Evolutionary conservation across 2,329 filamentous ascomycete genomes (phyloP), one percentile per base, ranked within the genome.

Genomic region (Mycocentrospora acerina): DNA sequence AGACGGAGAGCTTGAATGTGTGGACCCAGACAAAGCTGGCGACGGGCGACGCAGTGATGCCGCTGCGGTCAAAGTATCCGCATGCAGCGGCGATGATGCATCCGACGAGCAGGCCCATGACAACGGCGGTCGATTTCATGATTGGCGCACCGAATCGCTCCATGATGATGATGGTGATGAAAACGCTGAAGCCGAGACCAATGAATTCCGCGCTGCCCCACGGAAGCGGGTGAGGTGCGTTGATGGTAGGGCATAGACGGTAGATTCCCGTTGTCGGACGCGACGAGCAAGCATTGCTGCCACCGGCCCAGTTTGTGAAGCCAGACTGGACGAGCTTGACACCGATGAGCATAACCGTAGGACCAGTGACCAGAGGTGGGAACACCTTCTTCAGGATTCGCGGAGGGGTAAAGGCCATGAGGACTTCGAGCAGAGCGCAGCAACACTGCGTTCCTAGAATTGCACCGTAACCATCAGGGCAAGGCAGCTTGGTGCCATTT

Each of bases 121-220:
- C 80, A 22, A 91, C 86, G 11, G 83, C 82, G 7, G 81, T 85
- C 2, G 82, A 87, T 62, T 90, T 90, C 85, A 93, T 90, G 50
- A 93, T 85, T 0, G 88, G 88, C 0, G 86, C 79, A 1, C 88
- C 88, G 53, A 90, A 90, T 9, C 86, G 80, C 66, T 93, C 88
- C 61, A 85, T 88, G 10, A 91, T 61, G 44, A 93, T 83, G 59
- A 93, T 91, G 18, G 84, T 86, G 29, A 85, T 53, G 59, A 91
- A 91, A 24, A 90, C 88, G 29, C 81, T 81, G 70, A 93, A 90
- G 0, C 88, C 88, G 2, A 93, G 77, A 0, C 82, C 88, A 4
- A 93, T 79, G 51, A 85, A 89, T 65, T 93, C 84, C 1, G 87
- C 79, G 25, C 82, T 83, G 3, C 86, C 88, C 88, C 88, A 93